Base-by-base conservation (phyloP, 306 rosid genomes). In the Inga oerstediana region DNA sequence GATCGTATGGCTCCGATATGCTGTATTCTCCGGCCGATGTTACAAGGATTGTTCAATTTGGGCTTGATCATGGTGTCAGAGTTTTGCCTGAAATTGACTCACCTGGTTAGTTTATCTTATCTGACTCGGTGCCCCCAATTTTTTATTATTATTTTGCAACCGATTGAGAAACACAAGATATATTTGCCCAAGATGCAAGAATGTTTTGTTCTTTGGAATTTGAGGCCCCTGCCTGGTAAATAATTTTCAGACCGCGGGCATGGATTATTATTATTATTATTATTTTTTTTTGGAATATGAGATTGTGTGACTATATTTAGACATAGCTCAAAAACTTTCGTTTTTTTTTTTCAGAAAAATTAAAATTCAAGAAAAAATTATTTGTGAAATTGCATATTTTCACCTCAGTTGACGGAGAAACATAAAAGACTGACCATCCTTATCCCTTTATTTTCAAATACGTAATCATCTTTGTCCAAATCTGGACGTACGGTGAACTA, bases 1-100 rank as follows among this genome's bases (percentile, higher is more conserved):
- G 98, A 0, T 90, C 99, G 27, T 95, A 95, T 74, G 96, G 90
- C 0, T 74, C 85, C 1, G 73, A 81, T 66, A 95, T 95, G 99
- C 86, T 76, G 70, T 95, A 95, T 72, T 80, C 97, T 3, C 89
- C 87, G 0, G 79, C 70, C 0, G 98, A 95, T 84, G 97, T 95
- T 3, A 59, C 34, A 16, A 85, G 43, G 76, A 76, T 95, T 43
- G 97, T 95, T 4, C 69, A 83, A 7, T 90, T 89, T 75, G 99
- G 98, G 12, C 75, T 93, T 74, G 96, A 95, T 52, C 96, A 82
- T 54, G 99, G 97, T 4, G 96, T 95, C 62, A 80, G 99, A 24
- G 93, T 93, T 52, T 2, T 93, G 74, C 99, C 97, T 7, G 99
- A 93, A 84, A 95, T 95, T 72, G 99, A 95, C 66, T 59, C 96